Conservation (phyloP, 805 yeast genomes). For the Candida cerambycidarum region DNA sequence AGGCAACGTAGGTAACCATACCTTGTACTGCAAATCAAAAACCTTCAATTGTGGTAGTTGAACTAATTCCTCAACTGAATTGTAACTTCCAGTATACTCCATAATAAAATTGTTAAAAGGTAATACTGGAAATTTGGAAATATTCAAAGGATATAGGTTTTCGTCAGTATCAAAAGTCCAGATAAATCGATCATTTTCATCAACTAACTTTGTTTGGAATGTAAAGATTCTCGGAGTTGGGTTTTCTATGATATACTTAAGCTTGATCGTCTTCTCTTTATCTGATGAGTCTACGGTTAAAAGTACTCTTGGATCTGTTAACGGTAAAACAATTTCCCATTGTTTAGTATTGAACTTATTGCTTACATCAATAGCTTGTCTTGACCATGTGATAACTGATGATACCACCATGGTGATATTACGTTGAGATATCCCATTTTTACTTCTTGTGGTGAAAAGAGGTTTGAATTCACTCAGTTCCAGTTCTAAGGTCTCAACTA, state of each 20-base stretch:
- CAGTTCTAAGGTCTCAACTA: slow-evolving; percentile 16
- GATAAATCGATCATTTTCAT: slow-evolving; percentile 18
- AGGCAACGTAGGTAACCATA: slow-evolving; percentile 49
- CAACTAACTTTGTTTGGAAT: slow-evolving; percentile 50
- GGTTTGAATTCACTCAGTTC: not conserved
- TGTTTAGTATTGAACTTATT: slow-evolving; percentile 35
- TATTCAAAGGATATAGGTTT: slow-evolving; percentile 31
- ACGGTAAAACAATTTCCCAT: slow-evolving; percentile 57
- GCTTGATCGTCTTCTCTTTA: slow-evolving; percentile 20
- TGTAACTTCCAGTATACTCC: slow-evolving; percentile 26
- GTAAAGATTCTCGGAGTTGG: slow-evolving; percentile 71
- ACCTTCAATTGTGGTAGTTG: slow-evolving; percentile 63
- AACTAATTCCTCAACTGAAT: slow-evolving; percentile 14
- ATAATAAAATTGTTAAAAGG: slow-evolving; percentile 58
- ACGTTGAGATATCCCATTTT: slow-evolving; percentile 39
- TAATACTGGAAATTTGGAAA: slow-evolving; percentile 48
- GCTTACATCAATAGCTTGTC: slow-evolving; percentile 19
- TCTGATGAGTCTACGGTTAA: slow-evolving; percentile 28
- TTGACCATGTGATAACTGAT: slow-evolving; percentile 32
- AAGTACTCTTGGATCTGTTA: slow-evolving; percentile 69
- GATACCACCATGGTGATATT: slow-evolving; percentile 30
- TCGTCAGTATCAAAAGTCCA: slow-evolving; percentile 26
- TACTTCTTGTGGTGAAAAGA: slow-evolving; percentile 35
- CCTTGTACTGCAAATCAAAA: slow-evolving; percentile 67
- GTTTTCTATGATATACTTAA: slow-evolving; percentile 63